Percentiles rank a stretch among this genome's conserved stretches.
Conservation (phyloP, 805 yeast genomes). For the Kodamaea nitidulidarum region DNA sequence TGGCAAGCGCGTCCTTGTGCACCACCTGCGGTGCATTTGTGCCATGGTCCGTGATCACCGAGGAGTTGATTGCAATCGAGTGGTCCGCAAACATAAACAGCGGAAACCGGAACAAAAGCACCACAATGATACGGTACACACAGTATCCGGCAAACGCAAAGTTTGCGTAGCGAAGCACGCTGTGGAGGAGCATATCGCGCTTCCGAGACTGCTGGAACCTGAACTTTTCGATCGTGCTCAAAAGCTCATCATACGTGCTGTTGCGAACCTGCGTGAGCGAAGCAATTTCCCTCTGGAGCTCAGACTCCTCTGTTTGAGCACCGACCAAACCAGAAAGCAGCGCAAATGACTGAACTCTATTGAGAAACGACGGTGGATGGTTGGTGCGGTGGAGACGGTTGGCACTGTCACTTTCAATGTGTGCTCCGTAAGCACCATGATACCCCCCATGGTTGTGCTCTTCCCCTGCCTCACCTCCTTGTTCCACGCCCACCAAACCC, state of each 20-base stretch:
- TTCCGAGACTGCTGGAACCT: constrained; percentile 11
- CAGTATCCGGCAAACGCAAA: constrained; percentile 44
- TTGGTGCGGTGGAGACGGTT: no score
- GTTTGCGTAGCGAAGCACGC: constrained; percentile 16
- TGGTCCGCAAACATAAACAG: constrained; percentile 13
- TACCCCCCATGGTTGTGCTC: no score
- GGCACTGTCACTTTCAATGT: no score
- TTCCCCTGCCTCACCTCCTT: no score
- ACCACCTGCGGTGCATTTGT: constrained; percentile 7
- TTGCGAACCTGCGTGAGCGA: constrained; percentile 31
- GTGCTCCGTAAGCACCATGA: no score
- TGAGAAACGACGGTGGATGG: constrained; percentile 13
- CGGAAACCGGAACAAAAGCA: constrained; percentile 41
- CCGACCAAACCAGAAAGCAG: constrained; percentile 19
- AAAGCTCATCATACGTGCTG: constrained; percentile 29
- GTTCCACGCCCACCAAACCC: no score
- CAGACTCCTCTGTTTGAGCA: constrained; percentile 25
- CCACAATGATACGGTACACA: constrained; percentile 43
- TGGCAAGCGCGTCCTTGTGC: constrained; percentile 45
- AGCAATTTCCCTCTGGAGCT: constrained; percentile 37
- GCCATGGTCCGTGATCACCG: constrained; percentile 8
- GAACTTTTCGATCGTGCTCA: constrained; percentile 17
- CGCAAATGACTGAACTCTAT: constrained; percentile 41
- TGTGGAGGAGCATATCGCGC: not conserved
- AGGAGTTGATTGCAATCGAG: constrained; percentile 1